Conservation (phyloP, 208 protist species). For the Trichomonas vaginalis region DNA sequence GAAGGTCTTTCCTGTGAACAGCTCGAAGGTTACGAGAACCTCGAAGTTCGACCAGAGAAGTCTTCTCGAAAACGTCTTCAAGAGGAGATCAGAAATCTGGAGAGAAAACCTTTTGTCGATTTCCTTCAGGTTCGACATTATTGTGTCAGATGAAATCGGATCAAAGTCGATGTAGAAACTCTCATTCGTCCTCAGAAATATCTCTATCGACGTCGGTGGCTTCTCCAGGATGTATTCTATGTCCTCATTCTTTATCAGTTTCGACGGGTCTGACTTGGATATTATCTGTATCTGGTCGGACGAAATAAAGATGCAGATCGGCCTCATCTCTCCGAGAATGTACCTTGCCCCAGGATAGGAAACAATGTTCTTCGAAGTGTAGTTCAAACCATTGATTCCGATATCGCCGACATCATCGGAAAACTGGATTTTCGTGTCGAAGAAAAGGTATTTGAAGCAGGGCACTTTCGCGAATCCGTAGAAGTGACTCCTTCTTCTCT, state of each 20-base stretch:
- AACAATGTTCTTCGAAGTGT: neutral
- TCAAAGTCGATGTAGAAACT: neutral
- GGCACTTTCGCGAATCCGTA: neutral
- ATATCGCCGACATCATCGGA: neutral
- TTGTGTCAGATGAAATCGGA: neutral
- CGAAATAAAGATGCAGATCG: neutral
- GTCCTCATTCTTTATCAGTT: neutral
- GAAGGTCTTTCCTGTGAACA: neutral
- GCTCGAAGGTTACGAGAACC: neutral
- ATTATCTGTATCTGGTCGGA: neutral
- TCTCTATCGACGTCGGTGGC: neutral
- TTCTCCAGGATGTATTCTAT: neutral
- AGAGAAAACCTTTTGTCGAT: neutral
- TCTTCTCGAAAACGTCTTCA: neutral
- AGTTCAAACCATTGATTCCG: neutral
- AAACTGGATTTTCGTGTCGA: neutral
- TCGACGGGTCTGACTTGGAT: neutral
- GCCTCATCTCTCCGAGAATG: neutral
- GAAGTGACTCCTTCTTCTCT: neutral
- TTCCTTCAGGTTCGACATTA: neutral
- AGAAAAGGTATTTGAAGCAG: neutral
- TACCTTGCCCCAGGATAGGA: neutral
- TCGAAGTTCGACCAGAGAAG: neutral
- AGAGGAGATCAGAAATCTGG: neutral
- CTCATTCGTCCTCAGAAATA: neutral